phyloP scores from a whole-genome alignment of 768 basidiomycete genomes.

The Mycena galopus region DNA sequence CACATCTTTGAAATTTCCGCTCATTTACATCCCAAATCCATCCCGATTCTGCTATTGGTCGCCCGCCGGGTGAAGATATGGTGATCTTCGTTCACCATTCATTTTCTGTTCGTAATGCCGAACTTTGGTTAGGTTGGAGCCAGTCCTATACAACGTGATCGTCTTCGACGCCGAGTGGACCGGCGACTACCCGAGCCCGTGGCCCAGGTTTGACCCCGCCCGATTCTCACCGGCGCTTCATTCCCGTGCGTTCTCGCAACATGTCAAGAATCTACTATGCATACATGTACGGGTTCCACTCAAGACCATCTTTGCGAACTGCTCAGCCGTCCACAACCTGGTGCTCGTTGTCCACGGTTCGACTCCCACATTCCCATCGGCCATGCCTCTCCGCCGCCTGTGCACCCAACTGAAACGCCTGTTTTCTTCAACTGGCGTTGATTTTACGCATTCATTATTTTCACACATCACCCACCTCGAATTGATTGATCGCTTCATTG shows the following conservation, averaged over 20 bases:
- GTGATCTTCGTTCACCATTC: neutral
- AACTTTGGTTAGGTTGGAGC: neutral
- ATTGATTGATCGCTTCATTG: neutral
- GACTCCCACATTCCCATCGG: too few species aligned
- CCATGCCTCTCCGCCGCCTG: conserved; percentile 4
- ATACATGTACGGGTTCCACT: too few species aligned
- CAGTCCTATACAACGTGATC: conserved; percentile 14
- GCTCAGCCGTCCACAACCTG: neutral
- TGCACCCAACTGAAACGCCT: neutral
- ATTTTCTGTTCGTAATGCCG: neutral
- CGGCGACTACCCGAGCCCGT: neutral
- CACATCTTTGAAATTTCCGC: conserved; percentile 13
- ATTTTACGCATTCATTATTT: conserved; percentile 9
- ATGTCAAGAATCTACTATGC: conserved; percentile 11
- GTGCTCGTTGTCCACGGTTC: neutral
- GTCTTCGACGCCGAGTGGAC: neutral
- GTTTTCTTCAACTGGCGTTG: neutral
- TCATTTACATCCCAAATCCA: neutral
- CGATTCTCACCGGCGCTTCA: neutral
- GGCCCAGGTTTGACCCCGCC: neutral
- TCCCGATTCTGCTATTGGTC: conserved; percentile 10
- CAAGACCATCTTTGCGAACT: neutral
- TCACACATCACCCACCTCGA: conserved; percentile 7
- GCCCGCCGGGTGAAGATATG: conserved; percentile 11
- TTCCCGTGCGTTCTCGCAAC: neutral